A percentile compares a stretch with the other conserved stretches of the same genome.
These are phyloP conservation scores for Ganoderma boninense DNA, from an alignment of 1,284 basidiomycete species.

Conservation along the genomic window DNA sequence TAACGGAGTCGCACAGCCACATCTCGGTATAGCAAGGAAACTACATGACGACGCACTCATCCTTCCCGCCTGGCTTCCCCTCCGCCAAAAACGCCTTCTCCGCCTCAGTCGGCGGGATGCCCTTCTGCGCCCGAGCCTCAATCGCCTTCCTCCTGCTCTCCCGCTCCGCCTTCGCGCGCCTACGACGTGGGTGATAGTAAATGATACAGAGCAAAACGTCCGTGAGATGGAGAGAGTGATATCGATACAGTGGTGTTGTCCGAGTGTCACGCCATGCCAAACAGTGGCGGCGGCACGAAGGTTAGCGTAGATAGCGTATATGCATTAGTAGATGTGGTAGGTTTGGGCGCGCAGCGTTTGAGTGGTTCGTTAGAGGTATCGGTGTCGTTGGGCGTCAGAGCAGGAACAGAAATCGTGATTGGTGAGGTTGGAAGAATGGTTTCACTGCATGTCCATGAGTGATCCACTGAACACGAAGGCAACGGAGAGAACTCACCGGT, in stretches of 20 bases:
- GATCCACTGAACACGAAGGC: slow-evolving; percentile 54
- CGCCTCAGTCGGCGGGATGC: slow-evolving; percentile 54
- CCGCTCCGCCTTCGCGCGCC: slow-evolving; percentile 75
- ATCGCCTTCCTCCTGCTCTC: slow-evolving; percentile 72
- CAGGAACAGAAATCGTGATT: slow-evolving; percentile 36
- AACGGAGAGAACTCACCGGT: slow-evolving; percentile 64
- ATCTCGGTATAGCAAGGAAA: slow-evolving; percentile 1
- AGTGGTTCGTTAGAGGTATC: slow-evolving; percentile 32
- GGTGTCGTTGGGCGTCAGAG: slow-evolving; percentile 20
- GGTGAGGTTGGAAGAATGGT: slow-evolving; percentile 34
- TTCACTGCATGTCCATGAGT: slow-evolving; percentile 70
- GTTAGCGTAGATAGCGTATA: slow-evolving; percentile 56
- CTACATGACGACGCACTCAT: slow-evolving; percentile 70
- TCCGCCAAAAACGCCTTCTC: slow-evolving; percentile 71
- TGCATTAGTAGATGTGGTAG: slow-evolving; percentile 22
- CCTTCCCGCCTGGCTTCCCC: slow-evolving; percentile 44
- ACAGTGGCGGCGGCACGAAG: slow-evolving; percentile 70
- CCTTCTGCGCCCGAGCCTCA: slow-evolving; percentile 74
- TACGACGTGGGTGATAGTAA: slow-evolving; percentile 38
- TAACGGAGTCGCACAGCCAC: not conserved
- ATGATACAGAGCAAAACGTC: slow-evolving; percentile 15
- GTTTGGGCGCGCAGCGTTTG: slow-evolving; percentile 39
- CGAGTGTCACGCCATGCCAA: slow-evolving; percentile 61
- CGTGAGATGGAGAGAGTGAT: slow-evolving; percentile 15
- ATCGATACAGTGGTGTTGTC: slow-evolving; percentile 31